Percentiles rank a stretch among this genome's conserved stretches.
Evolutionary conservation across 2,329 filamentous ascomycete genomes (phyloP).

Genomic region (Paraphoma chrysanthemicola): DNA sequence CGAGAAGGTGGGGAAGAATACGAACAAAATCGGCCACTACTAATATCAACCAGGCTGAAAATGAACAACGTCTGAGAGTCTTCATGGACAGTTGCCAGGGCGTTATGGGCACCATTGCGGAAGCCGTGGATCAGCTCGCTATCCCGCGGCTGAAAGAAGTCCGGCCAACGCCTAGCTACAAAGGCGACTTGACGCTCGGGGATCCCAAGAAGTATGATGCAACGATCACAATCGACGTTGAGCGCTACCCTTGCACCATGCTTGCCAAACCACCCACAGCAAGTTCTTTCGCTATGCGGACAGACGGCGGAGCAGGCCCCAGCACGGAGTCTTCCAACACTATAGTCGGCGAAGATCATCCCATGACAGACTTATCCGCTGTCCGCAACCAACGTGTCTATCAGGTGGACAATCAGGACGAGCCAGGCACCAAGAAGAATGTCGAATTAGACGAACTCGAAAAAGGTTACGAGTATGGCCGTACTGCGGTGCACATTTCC

Average conservation of each 20-base stretch:
- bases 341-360: constrained; percentile 49
- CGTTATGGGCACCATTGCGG: constrained; percentile 80
- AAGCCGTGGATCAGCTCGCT: constrained; percentile 81
- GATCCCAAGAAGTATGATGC: constrained; percentile 75
- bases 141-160: constrained; percentile 77
- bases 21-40: constrained; percentile 2
- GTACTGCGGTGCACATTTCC: constrained; percentile 88
- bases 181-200: constrained; percentile 80
- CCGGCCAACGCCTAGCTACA: constrained; percentile 80
- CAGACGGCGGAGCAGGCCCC: constrained; percentile 53
- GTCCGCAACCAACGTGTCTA: constrained; percentile 84
- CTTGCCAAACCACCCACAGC: constrained; percentile 76
- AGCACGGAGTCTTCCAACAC: constrained; percentile 63
- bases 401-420: constrained; percentile 76
- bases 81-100: constrained; percentile 73
- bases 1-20: constrained; percentile 63
- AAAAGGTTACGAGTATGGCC: constrained; percentile 93
- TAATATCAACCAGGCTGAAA: constrained; percentile 61
- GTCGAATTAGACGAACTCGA: constrained; percentile 83
- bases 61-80: constrained; percentile 71
- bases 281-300: constrained; percentile 72
- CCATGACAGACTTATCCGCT: constrained; percentile 60
- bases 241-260: constrained; percentile 89
- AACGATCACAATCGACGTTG: constrained; percentile 82
- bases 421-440: constrained; percentile 80